Base-by-base conservation (phyloP, 169 alveolate species). In the Babesia sp. region DNA sequence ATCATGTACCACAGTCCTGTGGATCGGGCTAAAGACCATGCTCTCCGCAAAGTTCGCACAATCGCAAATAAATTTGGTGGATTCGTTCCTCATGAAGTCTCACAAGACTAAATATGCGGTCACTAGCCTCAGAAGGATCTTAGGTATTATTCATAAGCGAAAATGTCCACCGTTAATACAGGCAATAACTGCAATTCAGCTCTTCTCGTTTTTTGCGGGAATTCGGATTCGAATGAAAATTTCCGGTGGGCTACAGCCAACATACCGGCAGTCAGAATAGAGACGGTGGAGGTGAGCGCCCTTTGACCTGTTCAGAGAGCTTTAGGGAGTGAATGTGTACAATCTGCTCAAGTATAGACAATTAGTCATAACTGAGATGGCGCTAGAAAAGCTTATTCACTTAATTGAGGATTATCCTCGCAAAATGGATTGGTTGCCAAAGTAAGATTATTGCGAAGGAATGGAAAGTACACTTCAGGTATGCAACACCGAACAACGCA, bases 221-320 rank as follows among this genome's bases (percentile, higher is more conserved):
- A 66, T 50, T 61, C 82, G 0, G 96, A 92, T 70, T 90, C 91
- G 29, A 92, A 92, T 76, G 94, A 92, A 22, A 87, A 91, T 72
- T 92, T 91, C 86, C 83, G 93, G 37, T 92, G 95, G 95, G 90
- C 95, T 3, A 87, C 93, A 34, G 96, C 96, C 26, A 91, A 92
- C 69, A 91, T 92, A 37, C 90, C 94, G 14, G 91, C 93, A 42
- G 92, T 92, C 9, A 57, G 92, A 33, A 78, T 92, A 29, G 93
- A 90, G 42, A 83, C 90, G 54, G 95, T 92, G 6, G 94, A 91
- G 83, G 93, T 75, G 18, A 24, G 37, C 18, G 24, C 6, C 6
- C 37, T 3, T n/a, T 1, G 2, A 42, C 1, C 6, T 31, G 18
- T 29, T 4, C 22, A 14, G 9, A 44, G 3, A 3, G 34, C 8